Base-by-base conservation (phyloP, 2,329 filamentous ascomycete genomes). In the Orbilia blumenaviensis region DNA sequence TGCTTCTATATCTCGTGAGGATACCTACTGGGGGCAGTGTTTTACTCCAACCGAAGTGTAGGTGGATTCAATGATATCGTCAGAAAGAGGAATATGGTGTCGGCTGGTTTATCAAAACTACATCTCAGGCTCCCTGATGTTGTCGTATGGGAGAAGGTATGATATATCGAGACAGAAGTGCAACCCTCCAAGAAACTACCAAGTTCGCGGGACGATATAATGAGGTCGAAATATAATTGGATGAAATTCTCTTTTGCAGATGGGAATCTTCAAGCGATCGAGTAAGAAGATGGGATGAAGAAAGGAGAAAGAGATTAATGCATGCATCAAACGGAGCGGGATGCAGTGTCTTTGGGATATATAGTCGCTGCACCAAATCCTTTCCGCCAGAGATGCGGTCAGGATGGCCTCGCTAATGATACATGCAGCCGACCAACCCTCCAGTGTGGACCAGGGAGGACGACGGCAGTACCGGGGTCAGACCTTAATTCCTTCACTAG, bases 341-440 rank as follows among this genome's bases (percentile, higher is more conserved):
- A 32, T 64, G 58, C 64, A 66, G 58, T 52, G 44, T 48, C 42
- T 76, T 60, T 52, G 60, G 42, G 56, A 66, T 76, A 60, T 76
- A 76, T 76, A 69, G 7, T 68, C 62, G 38, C 48, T 64, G 50
- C 56, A 64, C 44, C 48, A 42, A 61, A 68, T 67, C 64, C 64
- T 76, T 60, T 54, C 58, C 56, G 60, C 48, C 14, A 58, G 46
- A 64, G 64, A 64, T 66, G 72, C 58, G 60, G 64, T 76, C 72
- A 76, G 72, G 72, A 69, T 66, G 64, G 50, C 12, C 58, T 76
- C 72, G 72, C 72, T 69, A 69, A 41, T 76, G 72, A 76, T 76
- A 69, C 58, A 50, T 76, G 72, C 72, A 76, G 72, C 64, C 72
- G 72, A 76, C 72, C 72, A 76, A 32, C 56, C 42, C 42, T 46